Evolutionary conservation across 2,329 filamentous ascomycete genomes (phyloP).

Genomic region (Calonectria crousiana): DNA sequence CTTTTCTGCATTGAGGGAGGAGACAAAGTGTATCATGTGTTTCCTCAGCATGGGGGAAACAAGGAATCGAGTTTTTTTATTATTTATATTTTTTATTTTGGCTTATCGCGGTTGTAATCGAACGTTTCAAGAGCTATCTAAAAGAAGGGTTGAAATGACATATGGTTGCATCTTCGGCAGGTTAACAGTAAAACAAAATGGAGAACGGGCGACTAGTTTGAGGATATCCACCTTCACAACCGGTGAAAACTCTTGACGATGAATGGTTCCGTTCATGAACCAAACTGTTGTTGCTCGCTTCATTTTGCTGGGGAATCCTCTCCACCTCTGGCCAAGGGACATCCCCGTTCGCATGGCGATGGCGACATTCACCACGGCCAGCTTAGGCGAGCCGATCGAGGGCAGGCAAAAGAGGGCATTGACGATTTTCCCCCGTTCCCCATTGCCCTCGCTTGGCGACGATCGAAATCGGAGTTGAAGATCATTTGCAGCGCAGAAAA

Average conservation of each 20-base stretch:
- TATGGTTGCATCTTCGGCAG: not conserved
- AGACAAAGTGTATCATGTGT: constrained; percentile 18
- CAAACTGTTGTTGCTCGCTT: not conserved
- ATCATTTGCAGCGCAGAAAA: not conserved
- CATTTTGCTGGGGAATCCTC: not conserved
- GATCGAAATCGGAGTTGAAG: not conserved
- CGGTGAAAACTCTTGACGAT: not conserved
- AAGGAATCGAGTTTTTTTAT: constrained; percentile 10
- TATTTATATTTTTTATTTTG: not conserved
- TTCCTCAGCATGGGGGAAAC: constrained; percentile 17
- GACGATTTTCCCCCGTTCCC: not conserved
- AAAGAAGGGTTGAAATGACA: not conserved
- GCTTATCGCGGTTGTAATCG: not conserved
- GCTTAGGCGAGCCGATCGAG: not conserved
- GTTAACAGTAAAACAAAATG: not conserved
- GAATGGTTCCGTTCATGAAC: not conserved
- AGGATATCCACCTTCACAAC: not conserved
- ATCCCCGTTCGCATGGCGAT: not conserved
- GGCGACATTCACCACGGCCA: not conserved
- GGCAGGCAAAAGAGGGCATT: not conserved
- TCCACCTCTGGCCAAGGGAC: not conserved
- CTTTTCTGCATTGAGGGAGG: not conserved
- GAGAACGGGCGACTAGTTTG: not conserved
- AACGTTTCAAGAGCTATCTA: not conserved
- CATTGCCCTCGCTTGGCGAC: not conserved